Evolutionary conservation across 75 land plant species (phyloP), one percentile per base, ranked within the genome.

Genomic region (Pinus albicaulis): DNA sequence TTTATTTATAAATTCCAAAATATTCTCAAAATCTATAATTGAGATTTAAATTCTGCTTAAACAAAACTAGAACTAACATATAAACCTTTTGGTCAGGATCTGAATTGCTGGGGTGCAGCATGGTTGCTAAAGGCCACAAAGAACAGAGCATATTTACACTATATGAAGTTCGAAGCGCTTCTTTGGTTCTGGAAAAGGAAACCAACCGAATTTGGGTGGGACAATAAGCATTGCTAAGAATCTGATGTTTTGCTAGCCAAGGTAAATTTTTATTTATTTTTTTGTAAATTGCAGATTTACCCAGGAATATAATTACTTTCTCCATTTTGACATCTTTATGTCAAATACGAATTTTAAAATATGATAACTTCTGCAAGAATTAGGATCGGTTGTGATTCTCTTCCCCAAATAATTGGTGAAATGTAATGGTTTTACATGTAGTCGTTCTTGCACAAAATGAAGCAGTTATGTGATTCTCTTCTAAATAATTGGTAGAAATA

Each of bases 81-180:
- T 7, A 17, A 2, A 7, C 38, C 3, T 17, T 5, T 2, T 48
- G 5, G 12, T 28, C 84, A 94, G 93, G 96, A 95, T n/a, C n/a
- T 83, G 98, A 95, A 76, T 70, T 95, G 75, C 4, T 95, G 98
- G 98, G 96, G 98, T 57, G 98, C 98, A 23, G 87, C 93, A 55
- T 95, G 98, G 98, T 80, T 95, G 61, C 86, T 86, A 56, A 89
- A 86, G 75, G 98, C 98, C 4, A 73, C 90, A 1, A 60, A 76
- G 24, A 59, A 85, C 48, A 85, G 81, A 15, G 36, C 80, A 1
- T 95, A 89, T 70, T 81, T 93, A 19, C 72, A 78, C 59, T 95
- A 88, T 79, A 86, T 95, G n/a, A n/a, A 12, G 76, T 84, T 76
- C 48, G 44, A 82, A 95, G 87, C 71, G 84, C 76, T 82, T 72